phyloP scores from a whole-genome alignment of 2,329 filamentous ascomycete species.

The Aspergillus sp. region DNA sequence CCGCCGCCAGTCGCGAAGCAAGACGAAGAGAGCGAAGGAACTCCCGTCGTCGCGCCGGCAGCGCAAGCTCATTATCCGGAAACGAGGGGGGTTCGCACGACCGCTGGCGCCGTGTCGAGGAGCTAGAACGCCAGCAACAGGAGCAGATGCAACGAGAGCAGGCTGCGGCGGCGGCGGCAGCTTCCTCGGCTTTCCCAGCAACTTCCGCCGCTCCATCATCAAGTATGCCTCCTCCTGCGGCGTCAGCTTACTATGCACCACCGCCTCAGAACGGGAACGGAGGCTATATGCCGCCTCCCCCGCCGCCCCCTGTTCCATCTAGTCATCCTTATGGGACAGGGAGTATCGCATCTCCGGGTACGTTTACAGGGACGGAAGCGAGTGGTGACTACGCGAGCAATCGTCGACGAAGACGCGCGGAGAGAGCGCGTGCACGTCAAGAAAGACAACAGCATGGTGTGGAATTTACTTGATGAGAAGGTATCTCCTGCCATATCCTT shows the following conservation, averaged over 20 bases:
- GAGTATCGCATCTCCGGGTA: constrained; percentile 46
- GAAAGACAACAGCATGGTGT: constrained; percentile 50
- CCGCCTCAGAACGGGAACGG: constrained; percentile 27
- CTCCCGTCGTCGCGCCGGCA: constrained; percentile 45
- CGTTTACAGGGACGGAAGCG: constrained; percentile 51
- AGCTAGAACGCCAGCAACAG: constrained; percentile 50
- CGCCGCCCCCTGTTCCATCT: constrained; percentile 43
- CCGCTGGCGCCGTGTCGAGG: constrained; percentile 53
- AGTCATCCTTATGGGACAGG: constrained; percentile 43
- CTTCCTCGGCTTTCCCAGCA: constrained; percentile 24
- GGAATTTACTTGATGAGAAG: constrained; percentile 48
- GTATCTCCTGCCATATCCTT: neutral
- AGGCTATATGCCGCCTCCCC: constrained; percentile 28
- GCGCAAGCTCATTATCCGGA: constrained; percentile 45
- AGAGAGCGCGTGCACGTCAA: constrained; percentile 50
- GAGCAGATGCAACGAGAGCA: constrained; percentile 46
- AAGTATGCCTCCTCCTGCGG: constrained; percentile 28
- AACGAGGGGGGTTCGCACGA: constrained; percentile 41
- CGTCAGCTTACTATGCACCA: constrained; percentile 22
- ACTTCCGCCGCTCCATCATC: constrained; percentile 27
- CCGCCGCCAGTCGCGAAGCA: constrained; percentile 60
- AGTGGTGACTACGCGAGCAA: constrained; percentile 57
- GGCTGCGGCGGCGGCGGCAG: constrained; percentile 31
- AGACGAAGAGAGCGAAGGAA: constrained; percentile 49
- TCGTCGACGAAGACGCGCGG: constrained; percentile 54